Percentiles rank a stretch among this genome's conserved stretches.
Evolutionary conservation across 1,284 basidiomycete species (phyloP).

Genomic region (Austroboletus niveus): DNA sequence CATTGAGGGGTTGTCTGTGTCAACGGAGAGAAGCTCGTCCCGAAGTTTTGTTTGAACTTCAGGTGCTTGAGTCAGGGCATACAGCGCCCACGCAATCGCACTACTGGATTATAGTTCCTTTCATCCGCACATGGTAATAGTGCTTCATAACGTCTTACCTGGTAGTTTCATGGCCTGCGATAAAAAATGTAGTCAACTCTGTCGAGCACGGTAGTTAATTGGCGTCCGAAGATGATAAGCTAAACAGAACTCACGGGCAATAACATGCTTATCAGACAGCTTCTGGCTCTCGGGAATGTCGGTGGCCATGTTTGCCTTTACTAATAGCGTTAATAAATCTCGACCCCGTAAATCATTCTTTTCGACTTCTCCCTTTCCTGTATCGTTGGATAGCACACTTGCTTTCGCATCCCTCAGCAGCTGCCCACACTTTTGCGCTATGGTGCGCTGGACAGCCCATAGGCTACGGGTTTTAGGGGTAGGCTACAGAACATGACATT

Average conservation of each 20-base stretch:
- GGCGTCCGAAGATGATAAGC: too few species aligned
- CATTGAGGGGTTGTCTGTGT: slow-evolving; percentile 53
- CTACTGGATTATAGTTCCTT: slow-evolving; percentile 34
- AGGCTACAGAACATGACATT: too few species aligned
- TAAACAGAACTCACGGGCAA: slow-evolving; percentile 56
- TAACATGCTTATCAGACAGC: slow-evolving; percentile 69
- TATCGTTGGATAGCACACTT: slow-evolving; percentile 23
- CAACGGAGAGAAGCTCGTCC: slow-evolving; percentile 33
- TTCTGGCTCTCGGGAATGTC: slow-evolving; percentile 56
- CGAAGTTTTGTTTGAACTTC: slow-evolving; percentile 28
- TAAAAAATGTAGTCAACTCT: slow-evolving; percentile 41
- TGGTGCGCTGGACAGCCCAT: slow-evolving; percentile 17
- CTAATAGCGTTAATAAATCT: slow-evolving; percentile 44
- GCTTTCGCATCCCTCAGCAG: slow-evolving; percentile 47
- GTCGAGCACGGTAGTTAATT: not conserved
- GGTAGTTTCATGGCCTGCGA: slow-evolving; percentile 79
- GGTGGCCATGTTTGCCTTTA: slow-evolving; percentile 46
- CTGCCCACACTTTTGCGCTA: slow-evolving; percentile 39
- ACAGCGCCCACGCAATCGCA: slow-evolving; percentile 60
- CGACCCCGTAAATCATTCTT: slow-evolving; percentile 33
- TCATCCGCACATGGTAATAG: not conserved
- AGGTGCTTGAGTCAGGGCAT: slow-evolving; percentile 53
- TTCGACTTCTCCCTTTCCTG: slow-evolving; percentile 19
- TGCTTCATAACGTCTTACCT: slow-evolving; percentile 36
- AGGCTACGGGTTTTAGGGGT: not conserved